Conservation (phyloP, 345 rosid species). For the Eucalyptus sp. region DNA sequence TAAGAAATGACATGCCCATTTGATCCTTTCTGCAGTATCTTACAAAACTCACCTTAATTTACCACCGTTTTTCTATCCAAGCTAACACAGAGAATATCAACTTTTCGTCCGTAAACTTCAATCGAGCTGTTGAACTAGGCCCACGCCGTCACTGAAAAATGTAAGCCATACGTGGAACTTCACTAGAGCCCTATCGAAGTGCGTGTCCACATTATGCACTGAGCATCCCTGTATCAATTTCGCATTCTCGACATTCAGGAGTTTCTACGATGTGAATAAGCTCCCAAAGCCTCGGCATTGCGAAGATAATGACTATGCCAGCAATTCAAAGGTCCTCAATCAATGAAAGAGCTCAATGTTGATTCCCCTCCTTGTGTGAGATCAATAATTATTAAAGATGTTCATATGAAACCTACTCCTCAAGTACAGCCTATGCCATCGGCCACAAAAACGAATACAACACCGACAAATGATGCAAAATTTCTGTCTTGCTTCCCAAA, state of each 20-base stretch:
- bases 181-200: background rate
- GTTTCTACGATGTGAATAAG: background rate
- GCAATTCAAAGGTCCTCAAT: background rate
- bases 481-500: background rate
- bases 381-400: background rate
- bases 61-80: background rate
- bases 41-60: background rate
- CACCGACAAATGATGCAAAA: constrained; percentile 5
- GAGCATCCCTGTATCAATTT: background rate
- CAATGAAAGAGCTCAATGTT: background rate
- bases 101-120: background rate
- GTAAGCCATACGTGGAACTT: background rate
- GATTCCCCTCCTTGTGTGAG: background rate
- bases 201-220: background rate
- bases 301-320: background rate
- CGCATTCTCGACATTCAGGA: background rate
- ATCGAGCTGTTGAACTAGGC: background rate
- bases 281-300: background rate
- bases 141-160: background rate
- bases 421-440: constrained; percentile 4
- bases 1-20: background rate
- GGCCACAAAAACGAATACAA: background rate
- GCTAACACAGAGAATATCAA: background rate
- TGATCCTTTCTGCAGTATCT: background rate
- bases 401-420: background rate